Evolutionary conservation across 164 flowering plant genomes (phyloP), one percentile per base, ranked within the genome.

Genomic region (Magnolia kwangsiensis): DNA sequence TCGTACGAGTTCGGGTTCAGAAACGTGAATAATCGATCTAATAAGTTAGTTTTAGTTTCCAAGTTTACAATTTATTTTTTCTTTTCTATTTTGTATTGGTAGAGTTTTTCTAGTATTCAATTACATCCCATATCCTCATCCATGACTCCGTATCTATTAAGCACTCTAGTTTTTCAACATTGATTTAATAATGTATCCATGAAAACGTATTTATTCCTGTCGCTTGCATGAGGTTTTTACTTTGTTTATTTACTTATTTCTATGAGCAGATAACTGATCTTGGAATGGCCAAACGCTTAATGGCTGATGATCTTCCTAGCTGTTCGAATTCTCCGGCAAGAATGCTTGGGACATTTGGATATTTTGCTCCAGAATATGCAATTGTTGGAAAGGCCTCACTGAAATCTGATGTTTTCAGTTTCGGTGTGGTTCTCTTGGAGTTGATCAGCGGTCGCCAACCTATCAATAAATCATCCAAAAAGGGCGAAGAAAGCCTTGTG

Each of bases 331-430:
- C 99, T 81, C 99, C 99, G 51, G 94, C 90, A 71, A 87, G 97
- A 84, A 89, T 96, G 95, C 93, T 91, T 74, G 98, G 98, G 20
- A 96, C 98, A 23, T 96, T 96, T 78, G 99, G 98, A 69, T 96
- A 94, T 85, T 94, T 94, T 87, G 98, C 99, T 68, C 98, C 99
- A 16, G 99, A 96, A 84, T 94, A 90, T 83, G 97, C 98, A 24
- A 92, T 90, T 78, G 82, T 88, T 77, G 99, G 99, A 73, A 89
- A 85, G 87, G 92, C 93, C 51, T 90, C 97, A 27, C 85, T 90
- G 19, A 91, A 90, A 80, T 94, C 99, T 0, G 99, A 96, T 87
- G 97, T 96, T 75, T 96, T 94, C 87, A 96, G 99, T 79, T 96
- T 92, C 78, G 99, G 99, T 13, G 99, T 96, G 24, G 99, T 96